Base-by-base conservation (phyloP, 1,139 yeast genomes). In the Scheffersomyces titani region DNA sequence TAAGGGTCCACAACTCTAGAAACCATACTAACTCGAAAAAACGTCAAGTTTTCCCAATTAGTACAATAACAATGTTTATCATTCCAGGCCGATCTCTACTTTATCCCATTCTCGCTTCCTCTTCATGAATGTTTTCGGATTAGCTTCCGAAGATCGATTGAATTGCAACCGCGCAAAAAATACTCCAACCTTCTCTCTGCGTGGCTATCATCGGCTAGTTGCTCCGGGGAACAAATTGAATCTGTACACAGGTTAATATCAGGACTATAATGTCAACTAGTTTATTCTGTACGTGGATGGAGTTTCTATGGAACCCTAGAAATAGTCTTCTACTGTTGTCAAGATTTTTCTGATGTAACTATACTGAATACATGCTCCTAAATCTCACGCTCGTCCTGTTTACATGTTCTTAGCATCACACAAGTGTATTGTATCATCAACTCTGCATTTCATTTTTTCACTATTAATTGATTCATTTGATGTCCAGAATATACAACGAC, bases 401-500 rank as follows among this genome's bases (percentile, higher is more conserved):
- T n/a, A n/a, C n/a, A n/a, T n/a, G n/a, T n/a, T n/a, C n/a, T n/a
- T n/a, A n/a, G n/a, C n/a, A n/a, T n/a, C n/a, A n/a, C n/a, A n/a
- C n/a, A n/a, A n/a, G n/a, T n/a, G n/a, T n/a, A n/a, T n/a, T n/a
- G n/a, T n/a, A n/a, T n/a, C n/a, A n/a, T n/a, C n/a, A n/a, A n/a
- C 16, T 30, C 5, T 30, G 9, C 40, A 30, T 30, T 30, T 30
- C 40, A 30, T 30, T n/a, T n/a, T n/a, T n/a, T n/a, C n/a, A n/a
- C n/a, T n/a, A 30, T 24, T 24, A 22, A 22, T 22, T 22, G 24
- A 22, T 22, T 5, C n/a, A 16, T 30, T 51, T 52, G n/a, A 70
- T 68, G 72, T 65, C 71, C 47, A 60, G 60, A 55, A 60, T 69
- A 47, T 63, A 68, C 54, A 65, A 65, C 49, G 65, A 69, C 53